A percentile compares a stretch with the other conserved stretches of the same genome.
phyloP scores from a whole-genome alignment of 2,329 filamentous ascomycete genomes.

The Knoxdaviesia capensis region DNA sequence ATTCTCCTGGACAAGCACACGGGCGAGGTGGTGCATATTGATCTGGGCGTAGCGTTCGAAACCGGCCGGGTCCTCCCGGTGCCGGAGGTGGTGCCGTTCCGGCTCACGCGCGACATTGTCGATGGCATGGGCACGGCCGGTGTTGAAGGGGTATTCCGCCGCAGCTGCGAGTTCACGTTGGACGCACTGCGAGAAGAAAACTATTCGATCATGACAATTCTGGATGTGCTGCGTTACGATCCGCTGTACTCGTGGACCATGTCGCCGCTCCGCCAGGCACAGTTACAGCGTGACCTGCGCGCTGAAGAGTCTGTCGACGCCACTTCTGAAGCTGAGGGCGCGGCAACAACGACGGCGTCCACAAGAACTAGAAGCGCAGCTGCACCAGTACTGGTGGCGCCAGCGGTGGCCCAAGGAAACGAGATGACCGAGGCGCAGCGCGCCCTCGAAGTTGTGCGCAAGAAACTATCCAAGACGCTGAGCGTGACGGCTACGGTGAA shows the following conservation, averaged over 20 bases:
- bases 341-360: conserved; percentile 1
- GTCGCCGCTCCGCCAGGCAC: conserved; percentile 45
- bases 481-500: conserved; percentile 93
- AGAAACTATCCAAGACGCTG: conserved; percentile 85
- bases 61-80: conserved; percentile 87
- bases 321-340: conserved; percentile 18
- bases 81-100: conserved; percentile 89
- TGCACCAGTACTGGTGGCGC: too few relatives aligned
- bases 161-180: conserved; percentile 96
- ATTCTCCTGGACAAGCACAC: conserved; percentile 79
- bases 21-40: conserved; percentile 91
- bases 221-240: conserved; percentile 96
- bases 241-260: conserved; percentile 92
- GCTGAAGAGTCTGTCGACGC: conserved; percentile 21
- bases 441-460: conserved; percentile 79
- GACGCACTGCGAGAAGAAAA: conserved; percentile 88
- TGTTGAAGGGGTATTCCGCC: conserved; percentile 86
- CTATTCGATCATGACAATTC: conserved; percentile 94
- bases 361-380: too few relatives aligned
- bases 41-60: conserved; percentile 92
- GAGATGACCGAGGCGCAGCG: conserved; percentile 64
- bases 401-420: conserved; percentile 13
- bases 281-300: conserved; percentile 41
- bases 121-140: conserved; percentile 94
- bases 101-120: conserved; percentile 80